Evolutionary conservation across 108 stramenopile genomes (phyloP).

Genomic region (Conticribra guillardii): DNA sequence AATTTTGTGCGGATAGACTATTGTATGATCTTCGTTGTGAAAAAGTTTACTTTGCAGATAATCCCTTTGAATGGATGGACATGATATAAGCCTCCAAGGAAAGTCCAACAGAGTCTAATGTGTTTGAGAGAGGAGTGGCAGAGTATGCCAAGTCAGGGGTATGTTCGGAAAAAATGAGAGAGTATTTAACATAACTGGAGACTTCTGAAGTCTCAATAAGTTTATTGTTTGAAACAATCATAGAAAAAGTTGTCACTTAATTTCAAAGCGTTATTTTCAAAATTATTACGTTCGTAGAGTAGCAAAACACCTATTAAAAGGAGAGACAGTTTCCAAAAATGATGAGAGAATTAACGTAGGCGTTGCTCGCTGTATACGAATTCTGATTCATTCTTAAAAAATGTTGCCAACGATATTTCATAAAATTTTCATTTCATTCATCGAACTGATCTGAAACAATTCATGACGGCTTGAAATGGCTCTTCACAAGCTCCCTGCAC

Average conservation of each 20-base stretch:
- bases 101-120: constrained; percentile 86
- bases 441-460: constrained; percentile 38
- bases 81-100: constrained; percentile 98
- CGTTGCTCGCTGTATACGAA: not conserved
- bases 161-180: not conserved
- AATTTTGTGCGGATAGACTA: constrained; percentile 98
- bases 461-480: constrained; percentile 36
- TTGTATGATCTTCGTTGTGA: constrained; percentile 84
- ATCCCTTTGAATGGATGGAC: constrained; percentile 99
- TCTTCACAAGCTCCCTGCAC: constrained; percentile 38
- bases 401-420: not conserved
- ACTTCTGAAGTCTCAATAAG: too few species aligned
- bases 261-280: not conserved
- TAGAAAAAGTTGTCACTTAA: too few species aligned
- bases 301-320: too few species aligned
- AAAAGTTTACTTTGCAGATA: constrained; percentile 84
- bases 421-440: not conserved
- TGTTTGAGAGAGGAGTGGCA: not conserved
- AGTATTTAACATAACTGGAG: not conserved
- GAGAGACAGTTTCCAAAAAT: too few species aligned
- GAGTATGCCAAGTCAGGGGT: not conserved
- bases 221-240: too few species aligned
- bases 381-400: not conserved
- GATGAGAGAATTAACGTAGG: not conserved
- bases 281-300: too few species aligned